Percentiles rank a stretch among this genome's conserved stretches.
Conservation (phyloP, 495 filamentous ascomycete species). For the Trichoderma gamsii region DNA sequence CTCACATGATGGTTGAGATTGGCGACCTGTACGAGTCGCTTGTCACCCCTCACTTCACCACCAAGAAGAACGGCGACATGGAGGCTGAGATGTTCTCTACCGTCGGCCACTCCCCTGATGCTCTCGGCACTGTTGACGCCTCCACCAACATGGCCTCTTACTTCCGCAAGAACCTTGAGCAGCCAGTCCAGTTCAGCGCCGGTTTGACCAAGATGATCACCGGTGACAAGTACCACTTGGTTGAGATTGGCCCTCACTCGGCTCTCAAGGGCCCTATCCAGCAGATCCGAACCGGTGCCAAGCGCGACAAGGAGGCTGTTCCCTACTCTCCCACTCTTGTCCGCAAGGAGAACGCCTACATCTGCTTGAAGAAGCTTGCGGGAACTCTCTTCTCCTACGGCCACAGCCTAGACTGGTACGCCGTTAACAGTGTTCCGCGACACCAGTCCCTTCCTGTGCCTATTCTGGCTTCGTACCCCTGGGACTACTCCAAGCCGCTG, state of each 20-base stretch:
- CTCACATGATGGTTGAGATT: constrained; percentile 46
- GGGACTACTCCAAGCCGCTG: constrained; percentile 38
- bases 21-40: constrained; percentile 35
- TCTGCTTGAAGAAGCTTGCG: constrained; percentile 38
- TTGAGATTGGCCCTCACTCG: constrained; percentile 63
- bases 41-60: constrained; percentile 28
- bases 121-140: constrained; percentile 29
- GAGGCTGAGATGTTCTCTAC: constrained; percentile 30
- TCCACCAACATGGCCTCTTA: constrained; percentile 40
- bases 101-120: constrained; percentile 38
- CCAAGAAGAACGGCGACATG: constrained; percentile 24
- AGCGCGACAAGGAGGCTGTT: neutral
- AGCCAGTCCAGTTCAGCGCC: constrained; percentile 45
- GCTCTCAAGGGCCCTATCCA: constrained; percentile 56
- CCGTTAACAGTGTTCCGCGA: constrained; percentile 27
- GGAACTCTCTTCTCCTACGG: constrained; percentile 44
- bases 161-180: constrained; percentile 52
- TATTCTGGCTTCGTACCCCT: constrained; percentile 41
- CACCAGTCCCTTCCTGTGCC: constrained; percentile 20
- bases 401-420: constrained; percentile 31
- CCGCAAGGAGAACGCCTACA: constrained; percentile 32
- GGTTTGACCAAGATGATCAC: constrained; percentile 33
- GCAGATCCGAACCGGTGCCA: constrained; percentile 44
- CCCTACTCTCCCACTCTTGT: constrained; percentile 21
- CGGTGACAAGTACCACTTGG: constrained; percentile 25